Base-by-base conservation (phyloP, 1,139 yeast genomes). In the Lodderomyces parapsilosis region DNA sequence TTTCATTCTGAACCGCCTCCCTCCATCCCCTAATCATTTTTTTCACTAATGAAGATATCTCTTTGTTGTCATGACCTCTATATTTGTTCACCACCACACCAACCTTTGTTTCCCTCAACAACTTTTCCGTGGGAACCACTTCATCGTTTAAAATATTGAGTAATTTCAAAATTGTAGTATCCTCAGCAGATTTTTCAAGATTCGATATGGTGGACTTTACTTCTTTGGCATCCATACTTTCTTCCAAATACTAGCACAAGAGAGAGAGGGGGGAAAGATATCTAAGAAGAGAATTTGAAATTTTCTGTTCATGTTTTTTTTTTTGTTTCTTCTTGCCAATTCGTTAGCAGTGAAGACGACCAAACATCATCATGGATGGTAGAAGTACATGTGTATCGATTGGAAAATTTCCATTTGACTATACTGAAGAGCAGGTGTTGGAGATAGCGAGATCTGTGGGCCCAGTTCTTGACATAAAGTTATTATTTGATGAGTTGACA, bases 11-110 rank as follows among this genome's bases (percentile, higher is more conserved):
- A 9, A 93, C 96, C 42, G 85, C 84, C 47, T 90, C 97, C 61
- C 90, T 88, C 99, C 99, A 93, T 36, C 76, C 73, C 55, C 82
- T 80, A 56, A 93, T 90, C 71, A 89, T 87, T 55, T 80, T 81
- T 63, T 86, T 87, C 25, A 91, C 98, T 41, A 86, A 67, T 6
- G 78, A 66, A 14, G 83, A 74, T 40, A 93, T 81, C 48, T 84
- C 87, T 19, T 74, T 55, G 59, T 86, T 88, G 19, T 71, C 57
- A 51, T 87, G 87, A 9, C 85, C 68, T 53, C 96, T 78, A 58
- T 85, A 81, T 65, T 89, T 90, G 66, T 94, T 94, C 38, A 93
- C 98, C 6, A 93, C 94, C 20, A 93, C 94, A 48, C 99, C 99
- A n/a, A 93, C 93, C 63, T 89, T 90, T n/a, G 99, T 93, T 59